A percentile compares a stretch with the other conserved stretches of the same genome.
Conservation (phyloP, 2,329 filamentous ascomycete species). For the Chalaropsis ovoidea region DNA sequence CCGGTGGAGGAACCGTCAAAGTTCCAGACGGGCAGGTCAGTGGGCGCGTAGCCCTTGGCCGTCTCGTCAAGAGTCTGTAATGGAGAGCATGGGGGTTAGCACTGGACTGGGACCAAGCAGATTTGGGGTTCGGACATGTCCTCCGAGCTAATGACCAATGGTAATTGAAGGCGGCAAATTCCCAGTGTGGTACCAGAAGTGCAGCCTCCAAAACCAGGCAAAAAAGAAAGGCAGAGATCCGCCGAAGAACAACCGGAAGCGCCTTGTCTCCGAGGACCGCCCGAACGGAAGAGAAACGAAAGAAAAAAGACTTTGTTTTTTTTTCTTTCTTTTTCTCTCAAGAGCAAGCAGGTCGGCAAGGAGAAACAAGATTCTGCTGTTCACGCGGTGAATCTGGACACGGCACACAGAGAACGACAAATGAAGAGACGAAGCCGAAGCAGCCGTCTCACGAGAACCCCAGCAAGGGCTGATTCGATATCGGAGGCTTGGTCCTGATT, state of each 20-base stretch:
- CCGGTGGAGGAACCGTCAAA: slow-evolving; percentile 73
- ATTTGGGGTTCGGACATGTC: slow-evolving; percentile 6
- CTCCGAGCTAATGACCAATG: slow-evolving; percentile 18
- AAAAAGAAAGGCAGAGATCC: background rate
- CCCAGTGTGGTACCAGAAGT: slow-evolving; percentile 1
- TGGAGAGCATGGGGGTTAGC: background rate
- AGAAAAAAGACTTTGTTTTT: background rate
- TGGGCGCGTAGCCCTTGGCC: slow-evolving; percentile 37
- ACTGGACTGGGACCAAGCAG: background rate
- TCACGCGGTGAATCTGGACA: background rate
- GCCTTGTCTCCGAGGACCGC: slow-evolving; percentile 10
- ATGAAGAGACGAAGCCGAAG: background rate
- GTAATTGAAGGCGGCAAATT: slow-evolving; percentile 11
- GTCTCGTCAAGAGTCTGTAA: slow-evolving; percentile 42
- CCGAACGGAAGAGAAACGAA: background rate
- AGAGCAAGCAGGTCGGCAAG: background rate
- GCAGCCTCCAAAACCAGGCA: background rate
- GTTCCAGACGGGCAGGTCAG: slow-evolving; percentile 47
- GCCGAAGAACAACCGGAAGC: slow-evolving; percentile 16
- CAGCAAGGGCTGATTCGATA: background rate
- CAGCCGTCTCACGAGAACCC: background rate
- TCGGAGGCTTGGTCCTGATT: background rate
- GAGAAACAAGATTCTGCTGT: background rate
- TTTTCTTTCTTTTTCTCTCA: too few species aligned
- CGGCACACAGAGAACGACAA: background rate